These are phyloP conservation scores for Aspergillus latus DNA, from an alignment of 2,329 filamentous ascomycete genomes.

Conservation along the genomic window DNA sequence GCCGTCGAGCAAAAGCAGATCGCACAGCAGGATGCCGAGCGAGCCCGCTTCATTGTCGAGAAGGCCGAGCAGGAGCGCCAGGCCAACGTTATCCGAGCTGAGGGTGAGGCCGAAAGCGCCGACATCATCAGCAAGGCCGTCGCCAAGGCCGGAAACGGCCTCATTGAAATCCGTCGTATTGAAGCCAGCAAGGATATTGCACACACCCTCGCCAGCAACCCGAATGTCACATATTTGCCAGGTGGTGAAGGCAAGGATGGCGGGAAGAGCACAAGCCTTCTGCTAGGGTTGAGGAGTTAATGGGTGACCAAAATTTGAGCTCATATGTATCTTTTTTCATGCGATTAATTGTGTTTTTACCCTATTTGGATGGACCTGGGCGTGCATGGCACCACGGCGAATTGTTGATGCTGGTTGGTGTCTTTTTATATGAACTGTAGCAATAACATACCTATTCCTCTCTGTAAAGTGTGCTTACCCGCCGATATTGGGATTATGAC, in stretches of 20 bases:
- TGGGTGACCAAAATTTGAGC: conserved; percentile 7
- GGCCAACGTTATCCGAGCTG: conserved; percentile 95
- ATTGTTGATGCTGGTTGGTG: conserved; percentile 28
- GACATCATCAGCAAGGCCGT: conserved; percentile 95
- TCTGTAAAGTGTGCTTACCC: conserved; percentile 6
- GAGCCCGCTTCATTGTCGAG: conserved; percentile 97
- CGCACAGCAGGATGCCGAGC: conserved; percentile 96
- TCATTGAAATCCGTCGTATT: conserved; percentile 95
- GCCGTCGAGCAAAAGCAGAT: conserved; percentile 99
- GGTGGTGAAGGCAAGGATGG: conserved; percentile 61
- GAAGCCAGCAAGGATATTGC: conserved; percentile 97
- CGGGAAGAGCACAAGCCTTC: conserved; percentile 64
- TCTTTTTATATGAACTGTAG: conserved; percentile 25
- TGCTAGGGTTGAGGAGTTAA: conserved; percentile 64
- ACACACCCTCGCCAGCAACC: conserved; percentile 81
- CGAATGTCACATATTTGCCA: conserved; percentile 93
- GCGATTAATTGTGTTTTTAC: conserved; percentile 22
- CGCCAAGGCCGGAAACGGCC: conserved; percentile 85
- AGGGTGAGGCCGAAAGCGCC: conserved; percentile 95
- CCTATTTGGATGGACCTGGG: conserved; percentile 24
- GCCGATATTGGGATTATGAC: too few species aligned
- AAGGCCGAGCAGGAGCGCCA: conserved; percentile 98
- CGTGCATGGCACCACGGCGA: conserved; percentile 31
- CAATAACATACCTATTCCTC: conserved; percentile 30
- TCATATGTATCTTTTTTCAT: conserved; percentile 23